These are phyloP conservation scores for Cryptococcus wingfieldii DNA, from an alignment of 1,284 basidiomycete species.

Conservation along the genomic window DNA sequence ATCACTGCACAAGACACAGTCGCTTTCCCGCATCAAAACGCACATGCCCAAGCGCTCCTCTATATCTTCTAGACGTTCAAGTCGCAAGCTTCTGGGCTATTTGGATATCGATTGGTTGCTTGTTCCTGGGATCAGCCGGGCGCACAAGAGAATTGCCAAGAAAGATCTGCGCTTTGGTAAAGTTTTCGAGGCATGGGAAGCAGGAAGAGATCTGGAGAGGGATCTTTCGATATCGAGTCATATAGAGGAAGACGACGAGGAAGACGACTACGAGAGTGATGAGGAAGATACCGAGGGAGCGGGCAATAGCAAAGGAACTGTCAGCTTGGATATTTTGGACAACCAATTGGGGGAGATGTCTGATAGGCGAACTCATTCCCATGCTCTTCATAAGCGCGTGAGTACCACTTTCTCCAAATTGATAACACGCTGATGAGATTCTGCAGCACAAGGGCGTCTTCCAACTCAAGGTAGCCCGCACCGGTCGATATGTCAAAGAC, in stretches of 20 bases:
- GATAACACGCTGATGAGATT: background rate
- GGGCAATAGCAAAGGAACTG: slow-evolving; percentile 7
- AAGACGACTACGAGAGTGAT: slow-evolving; percentile 1
- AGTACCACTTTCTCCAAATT: slow-evolving; percentile 4
- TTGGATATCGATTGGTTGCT: slow-evolving; percentile 32
- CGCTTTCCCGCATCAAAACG: background rate
- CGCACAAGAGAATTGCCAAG: slow-evolving; percentile 39
- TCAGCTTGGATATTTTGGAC: slow-evolving; percentile 1
- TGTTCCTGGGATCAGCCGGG: slow-evolving; percentile 37
- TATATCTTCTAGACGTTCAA: background rate
- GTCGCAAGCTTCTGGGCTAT: slow-evolving; percentile 24
- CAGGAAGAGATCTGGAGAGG: slow-evolving; percentile 21
- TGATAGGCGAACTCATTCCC: slow-evolving; percentile 29
- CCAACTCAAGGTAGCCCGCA: slow-evolving; percentile 46
- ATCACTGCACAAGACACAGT: background rate
- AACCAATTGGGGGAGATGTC: slow-evolving; percentile 22
- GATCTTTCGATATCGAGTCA: slow-evolving; percentile 1
- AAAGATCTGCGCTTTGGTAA: slow-evolving; percentile 37
- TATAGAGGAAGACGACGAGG: slow-evolving; percentile 3
- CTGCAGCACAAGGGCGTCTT: slow-evolving; percentile 43
- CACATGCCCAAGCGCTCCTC: slow-evolving; percentile 4
- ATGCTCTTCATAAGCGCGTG: slow-evolving; percentile 40
- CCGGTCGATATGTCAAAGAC: slow-evolving; percentile 45
- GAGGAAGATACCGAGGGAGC: slow-evolving; percentile 11
- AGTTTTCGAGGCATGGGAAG: slow-evolving; percentile 47